Evolutionary conservation across 2,329 filamentous ascomycete genomes (phyloP).

Genomic region (Paramyrothecium sp.): DNA sequence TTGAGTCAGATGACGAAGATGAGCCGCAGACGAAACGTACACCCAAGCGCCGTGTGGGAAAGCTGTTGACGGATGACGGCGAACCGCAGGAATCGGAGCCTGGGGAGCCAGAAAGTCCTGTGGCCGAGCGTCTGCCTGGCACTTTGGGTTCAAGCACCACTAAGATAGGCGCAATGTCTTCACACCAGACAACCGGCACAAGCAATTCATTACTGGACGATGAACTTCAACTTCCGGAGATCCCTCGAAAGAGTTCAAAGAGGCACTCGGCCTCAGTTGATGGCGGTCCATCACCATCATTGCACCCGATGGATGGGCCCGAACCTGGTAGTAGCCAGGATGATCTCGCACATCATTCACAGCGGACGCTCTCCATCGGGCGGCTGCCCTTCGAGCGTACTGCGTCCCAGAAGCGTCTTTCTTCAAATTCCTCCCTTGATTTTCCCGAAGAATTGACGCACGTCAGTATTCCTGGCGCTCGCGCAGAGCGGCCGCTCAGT

Average conservation of each 20-base stretch:
- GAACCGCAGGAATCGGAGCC: conserved; percentile 45
- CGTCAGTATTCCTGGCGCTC: conserved; percentile 32
- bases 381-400: conserved; percentile 57
- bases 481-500: conserved; percentile 50
- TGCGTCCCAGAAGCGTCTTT: conserved; percentile 50
- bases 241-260: conserved; percentile 74
- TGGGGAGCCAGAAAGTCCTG: conserved; percentile 36
- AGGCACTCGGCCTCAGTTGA: conserved; percentile 48
- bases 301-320: conserved; percentile 19
- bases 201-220: neutral
- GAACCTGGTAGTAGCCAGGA: neutral
- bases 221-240: conserved; percentile 44
- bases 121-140: conserved; percentile 23
- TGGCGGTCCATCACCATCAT: conserved; percentile 29
- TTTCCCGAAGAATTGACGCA: conserved; percentile 45
- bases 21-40: conserved; percentile 24
- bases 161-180: conserved; percentile 12
- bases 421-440: conserved; percentile 48
- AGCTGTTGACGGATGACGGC: conserved; percentile 45
- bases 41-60: conserved; percentile 24
- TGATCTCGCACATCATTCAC: conserved; percentile 8
- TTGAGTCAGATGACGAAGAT: conserved; percentile 62
- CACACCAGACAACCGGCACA: conserved; percentile 21
- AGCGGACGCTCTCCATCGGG: conserved; percentile 16
- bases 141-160: conserved; percentile 26